These are phyloP conservation scores for Vitis hybrid DNA, from an alignment of 177 flowering plant genomes.

Conservation along the genomic window DNA sequence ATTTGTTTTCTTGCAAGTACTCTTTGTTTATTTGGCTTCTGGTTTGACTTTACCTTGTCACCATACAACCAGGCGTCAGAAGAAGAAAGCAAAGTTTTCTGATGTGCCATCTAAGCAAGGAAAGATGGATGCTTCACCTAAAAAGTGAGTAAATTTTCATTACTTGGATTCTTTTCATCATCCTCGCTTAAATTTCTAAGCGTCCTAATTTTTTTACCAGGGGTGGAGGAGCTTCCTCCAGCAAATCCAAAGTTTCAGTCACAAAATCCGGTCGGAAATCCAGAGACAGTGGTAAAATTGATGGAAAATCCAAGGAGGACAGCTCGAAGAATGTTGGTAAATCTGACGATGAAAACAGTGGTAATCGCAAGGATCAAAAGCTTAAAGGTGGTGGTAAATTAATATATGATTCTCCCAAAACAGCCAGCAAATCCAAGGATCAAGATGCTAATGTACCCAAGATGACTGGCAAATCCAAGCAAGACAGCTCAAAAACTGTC, in stretches of 20 bases:
- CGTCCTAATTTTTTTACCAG: constrained; percentile 11
- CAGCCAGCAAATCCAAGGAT: constrained; percentile 1
- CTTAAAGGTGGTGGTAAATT: constrained; percentile 1
- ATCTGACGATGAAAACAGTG: neutral
- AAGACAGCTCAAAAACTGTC: constrained; percentile 14
- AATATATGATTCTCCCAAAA: neutral
- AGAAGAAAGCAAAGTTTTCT: constrained; percentile 45
- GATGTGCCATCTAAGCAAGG: constrained; percentile 32
- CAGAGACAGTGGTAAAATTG: constrained; percentile 18
- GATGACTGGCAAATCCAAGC: constrained; percentile 10
- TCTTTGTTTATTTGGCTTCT: neutral
- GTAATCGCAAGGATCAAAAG: neutral
- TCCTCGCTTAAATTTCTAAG: neutral
- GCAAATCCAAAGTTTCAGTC: constrained; percentile 35
- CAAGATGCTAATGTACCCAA: neutral
- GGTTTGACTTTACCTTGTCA: neutral
- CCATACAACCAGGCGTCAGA: constrained; percentile 31
- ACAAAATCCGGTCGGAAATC: constrained; percentile 20
- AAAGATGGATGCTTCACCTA: constrained; percentile 32
- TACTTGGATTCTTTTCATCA: neutral
- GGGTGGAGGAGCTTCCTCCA: constrained; percentile 38
- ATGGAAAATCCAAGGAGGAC: constrained; percentile 19
- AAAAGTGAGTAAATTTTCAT: constrained; percentile 34
- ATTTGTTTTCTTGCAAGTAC: neutral
- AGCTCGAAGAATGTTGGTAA: constrained; percentile 2